Percentiles rank a stretch among this genome's conserved stretches.
These are phyloP conservation scores for Harringtonia aguacate DNA, from an alignment of 2,329 filamentous ascomycete genomes.

Conservation along the genomic window DNA sequence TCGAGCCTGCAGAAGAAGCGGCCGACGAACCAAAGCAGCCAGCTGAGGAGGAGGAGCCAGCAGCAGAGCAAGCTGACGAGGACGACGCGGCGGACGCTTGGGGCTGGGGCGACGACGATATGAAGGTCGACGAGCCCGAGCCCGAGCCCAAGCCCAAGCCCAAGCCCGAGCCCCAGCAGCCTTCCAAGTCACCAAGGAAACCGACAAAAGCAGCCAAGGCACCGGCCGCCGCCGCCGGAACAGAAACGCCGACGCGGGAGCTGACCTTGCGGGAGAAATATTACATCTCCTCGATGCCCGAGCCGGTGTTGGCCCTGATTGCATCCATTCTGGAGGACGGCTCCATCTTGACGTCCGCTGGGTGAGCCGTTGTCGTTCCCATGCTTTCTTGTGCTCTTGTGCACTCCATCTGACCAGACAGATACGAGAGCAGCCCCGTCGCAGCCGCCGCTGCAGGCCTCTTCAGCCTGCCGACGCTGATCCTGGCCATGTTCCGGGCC, in stretches of 20 bases:
- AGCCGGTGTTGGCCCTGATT: constrained; percentile 61
- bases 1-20: constrained; percentile 21
- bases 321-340: constrained; percentile 49
- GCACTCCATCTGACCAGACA: constrained; percentile 10
- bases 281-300: constrained; percentile 78
- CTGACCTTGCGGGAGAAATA: constrained; percentile 78
- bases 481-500: constrained; percentile 69
- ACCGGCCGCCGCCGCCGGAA: neutral
- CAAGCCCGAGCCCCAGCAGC: constrained; percentile 10
- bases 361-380: constrained; percentile 17
- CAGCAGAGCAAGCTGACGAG: constrained; percentile 22
- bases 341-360: constrained; percentile 43
- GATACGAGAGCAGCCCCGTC: constrained; percentile 43
- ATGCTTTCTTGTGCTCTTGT: neutral
- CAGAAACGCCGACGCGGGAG: constrained; percentile 37
- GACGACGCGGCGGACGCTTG: constrained; percentile 57
- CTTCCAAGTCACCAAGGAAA: neutral
- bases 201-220: constrained; percentile 2
- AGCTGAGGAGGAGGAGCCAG: constrained; percentile 13
- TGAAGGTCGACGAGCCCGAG: constrained; percentile 16
- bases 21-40: constrained; percentile 28
- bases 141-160: constrained; percentile 12
- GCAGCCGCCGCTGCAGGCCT: constrained; percentile 57
- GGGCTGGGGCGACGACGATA: constrained; percentile 61
- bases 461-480: constrained; percentile 60